A percentile compares a stretch with the other conserved stretches of the same genome.
phyloP scores from a whole-genome alignment of 1,284 basidiomycete genomes.

The Pseudomicrostroma phylloplanum region DNA sequence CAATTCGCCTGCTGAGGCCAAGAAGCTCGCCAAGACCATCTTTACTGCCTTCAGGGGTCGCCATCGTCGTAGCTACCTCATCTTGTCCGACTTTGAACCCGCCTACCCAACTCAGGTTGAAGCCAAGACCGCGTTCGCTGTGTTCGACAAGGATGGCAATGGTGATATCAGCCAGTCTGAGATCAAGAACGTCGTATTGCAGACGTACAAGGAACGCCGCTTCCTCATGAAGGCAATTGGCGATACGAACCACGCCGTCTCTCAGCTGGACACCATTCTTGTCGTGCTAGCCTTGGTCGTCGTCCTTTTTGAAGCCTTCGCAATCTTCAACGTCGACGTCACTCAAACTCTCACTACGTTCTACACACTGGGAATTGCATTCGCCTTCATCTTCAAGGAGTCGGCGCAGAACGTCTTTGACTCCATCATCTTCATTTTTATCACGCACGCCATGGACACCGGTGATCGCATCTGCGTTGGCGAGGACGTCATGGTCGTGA shows the following conservation, averaged over 20 bases:
- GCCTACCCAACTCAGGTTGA: slow-evolving; percentile 61
- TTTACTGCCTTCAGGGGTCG: slow-evolving; percentile 60
- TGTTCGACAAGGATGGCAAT: slow-evolving; percentile 65
- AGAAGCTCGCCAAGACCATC: slow-evolving; percentile 65
- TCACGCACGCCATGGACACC: slow-evolving; percentile 47
- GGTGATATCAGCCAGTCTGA: slow-evolving; percentile 71
- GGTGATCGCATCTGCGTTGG: slow-evolving; percentile 39
- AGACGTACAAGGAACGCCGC: slow-evolving; percentile 45
- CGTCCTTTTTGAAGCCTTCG: slow-evolving; percentile 42
- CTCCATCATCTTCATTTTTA: slow-evolving; percentile 47
- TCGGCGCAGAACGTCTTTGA: slow-evolving; percentile 46
- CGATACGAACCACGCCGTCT: slow-evolving; percentile 45
- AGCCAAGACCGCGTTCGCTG: slow-evolving; percentile 64
- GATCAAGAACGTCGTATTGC: slow-evolving; percentile 64
- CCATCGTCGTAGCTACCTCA: slow-evolving; percentile 58
- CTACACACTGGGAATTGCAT: slow-evolving; percentile 45
- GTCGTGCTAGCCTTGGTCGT: slow-evolving; percentile 30
- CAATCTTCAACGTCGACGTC: slow-evolving; percentile 46
- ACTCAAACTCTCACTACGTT: slow-evolving; percentile 41
- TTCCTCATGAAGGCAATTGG: slow-evolving; percentile 42
- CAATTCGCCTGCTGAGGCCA: slow-evolving; percentile 44
- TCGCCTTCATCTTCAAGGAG: slow-evolving; percentile 48
- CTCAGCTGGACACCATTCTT: slow-evolving; percentile 37
- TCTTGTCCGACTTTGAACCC: slow-evolving; percentile 65
- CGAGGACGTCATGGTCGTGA: slow-evolving; percentile 34